Base-by-base conservation (phyloP, 2,329 filamentous ascomycete genomes). In the Celoporthe dispersa region DNA sequence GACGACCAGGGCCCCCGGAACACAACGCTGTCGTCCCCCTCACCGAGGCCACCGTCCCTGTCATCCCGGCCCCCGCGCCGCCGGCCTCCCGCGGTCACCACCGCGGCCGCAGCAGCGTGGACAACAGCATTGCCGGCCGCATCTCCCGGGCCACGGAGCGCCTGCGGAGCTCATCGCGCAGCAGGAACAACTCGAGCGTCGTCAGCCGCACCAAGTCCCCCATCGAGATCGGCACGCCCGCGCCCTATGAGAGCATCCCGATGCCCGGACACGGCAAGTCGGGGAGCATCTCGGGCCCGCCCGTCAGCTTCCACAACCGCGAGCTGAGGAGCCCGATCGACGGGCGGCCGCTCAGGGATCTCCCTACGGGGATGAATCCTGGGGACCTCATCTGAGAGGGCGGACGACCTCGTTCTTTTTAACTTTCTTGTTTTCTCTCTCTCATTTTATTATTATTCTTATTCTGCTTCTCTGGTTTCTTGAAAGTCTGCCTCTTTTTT, bases 151-250 rank as follows among this genome's bases (percentile, higher is more conserved):
- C 86, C 0, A 88, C 87, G 0, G 88, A 90, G 74, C 84, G 87
- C 63, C 84, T 90, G 75, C 85, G 88, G 28, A 90, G 87, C 4
- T 87, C 82, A 1, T 90, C 87, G 77, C 86, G 88, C 22, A 84
- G 84, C 65, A 83, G 84, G 59, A 86, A 86, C 73, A 84, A 83
- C 71, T 77, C 78, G 1, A 76, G 76, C 12, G 76, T 78, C 19
- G 76, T 74, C 48, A 74, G 72, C 73, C 75, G 79, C 19, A 80
- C 79, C 65, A 81, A 80, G 74, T 82, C 79, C 2, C 81, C 82
- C 0, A 60, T 67, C 41, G 81, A 81, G 67, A 73, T 74, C 62
- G 72, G 74, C 33, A 76, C 77, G 1, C 71, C 75, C 31, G 77
- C 78, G 3, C 80, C 80, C 0, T 81, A 81, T 67, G 81, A 83